Base-by-base conservation (phyloP, 495 filamentous ascomycete species). In the Lasiosphaeria miniovina region DNA sequence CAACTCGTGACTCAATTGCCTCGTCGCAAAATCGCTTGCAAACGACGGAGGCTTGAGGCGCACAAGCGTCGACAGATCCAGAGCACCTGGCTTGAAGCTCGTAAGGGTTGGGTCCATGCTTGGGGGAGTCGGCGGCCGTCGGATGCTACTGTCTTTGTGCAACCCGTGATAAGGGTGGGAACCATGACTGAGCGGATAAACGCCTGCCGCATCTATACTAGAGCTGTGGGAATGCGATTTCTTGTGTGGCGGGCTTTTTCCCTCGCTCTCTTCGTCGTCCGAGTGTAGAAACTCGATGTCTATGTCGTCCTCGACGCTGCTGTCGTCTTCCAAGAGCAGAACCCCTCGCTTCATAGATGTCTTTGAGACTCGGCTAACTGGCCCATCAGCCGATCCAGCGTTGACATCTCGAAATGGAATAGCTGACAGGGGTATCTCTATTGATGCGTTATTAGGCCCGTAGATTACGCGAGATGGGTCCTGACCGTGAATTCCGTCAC, bases 41-140 rank as follows among this genome's bases (percentile, higher is more conserved):
- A 89, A 91, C 2, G 80, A 73, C 3, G 93, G 93, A 10, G 79
- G 74, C 1, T 75, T 61, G 4, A 96, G 75, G 15, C 85, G 72
- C 0, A 81, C 79, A 14, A 96, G 69, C 0, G 65, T 74, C 3
- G 72, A 74, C 36, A 79, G 73, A 32, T 88, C 77, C 5, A 94
- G 76, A 1, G 74, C 75, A 8, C 84, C 87, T 0, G 90, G 89
- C 2, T 77, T 63, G 65, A 93, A 96, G 67, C 87, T 82, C 0
- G 86, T 91, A 48, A 66, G 24, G 4, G 36, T 6, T 12, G 35
- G 48, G 31, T 63, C 58, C 15, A 48, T 49, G 24, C 7, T 53
- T 36, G 59, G 56, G 6, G 46, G 52, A 7, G 45, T 51, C 3
- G 32, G n/a, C 14, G 58, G 46, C 45, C 38, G 36, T 24, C 32